Evolutionary conservation across 1,284 basidiomycete genomes (phyloP), one percentile per base, ranked within the genome.

Genomic region (Meira nashicola): DNA sequence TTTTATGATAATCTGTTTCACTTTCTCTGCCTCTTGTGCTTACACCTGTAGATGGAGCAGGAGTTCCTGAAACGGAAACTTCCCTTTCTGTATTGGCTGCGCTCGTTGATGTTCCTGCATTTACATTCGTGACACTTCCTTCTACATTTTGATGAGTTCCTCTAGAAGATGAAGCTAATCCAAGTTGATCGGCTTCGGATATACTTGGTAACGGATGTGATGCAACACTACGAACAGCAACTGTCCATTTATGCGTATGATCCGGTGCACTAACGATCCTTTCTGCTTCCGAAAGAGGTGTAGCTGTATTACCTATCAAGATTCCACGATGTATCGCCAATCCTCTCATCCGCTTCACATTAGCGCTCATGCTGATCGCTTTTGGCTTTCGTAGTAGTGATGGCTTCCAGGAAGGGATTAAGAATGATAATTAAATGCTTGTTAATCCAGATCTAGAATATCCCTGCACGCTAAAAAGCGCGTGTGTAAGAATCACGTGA

Each of bases 241-340:
- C 87, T 0, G 93, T 97, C 95, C 95, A 99, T 67, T 86, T 85
- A 79, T 98, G 94, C 2, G 95, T 97, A 76, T 98, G 95, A 73
- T 89, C 87, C 17, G 84, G 83, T 52, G 80, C 58, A 21, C 68
- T 74, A 8, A 79, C 68, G 55, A 86, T 85, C 55, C 86, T 85
- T 74, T 96, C 93, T 67, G 87, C 85, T 8, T 85, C 82, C 0
- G 86, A 87, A 63, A 98, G 79, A 33, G 93, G 86, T 1, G 86
- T 84, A 11, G 94, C 90, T n/a, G 89, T 90, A 75, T 95, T 97
- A 57, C 95, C 95, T 80, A 96, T 96, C 63, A 97, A 89, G 67
- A 99, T 86, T 0, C 92, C 90, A 47, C 95, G 84, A 77, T 87
- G 87, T 59, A 98, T 90, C 68, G 86, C 88, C 38, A 96, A 81